Evolutionary conservation across 768 basidiomycete species (phyloP).

Genomic region (Kwoniella sp.): DNA sequence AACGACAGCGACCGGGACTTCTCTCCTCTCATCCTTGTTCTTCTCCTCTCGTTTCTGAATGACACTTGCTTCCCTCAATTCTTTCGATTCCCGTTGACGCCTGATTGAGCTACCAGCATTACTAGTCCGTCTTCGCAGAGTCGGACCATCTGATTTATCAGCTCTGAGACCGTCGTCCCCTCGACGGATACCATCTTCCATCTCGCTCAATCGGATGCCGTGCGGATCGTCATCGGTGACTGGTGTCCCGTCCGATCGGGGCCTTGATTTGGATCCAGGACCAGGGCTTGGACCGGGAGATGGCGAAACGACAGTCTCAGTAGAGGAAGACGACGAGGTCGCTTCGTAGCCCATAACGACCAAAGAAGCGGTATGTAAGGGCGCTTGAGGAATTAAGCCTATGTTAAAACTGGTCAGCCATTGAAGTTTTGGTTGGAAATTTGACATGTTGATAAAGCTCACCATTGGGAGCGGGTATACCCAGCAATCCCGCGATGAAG

Average conservation of each 20-base stretch:
- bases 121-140: constrained; percentile 12
- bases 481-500: constrained; percentile 64
- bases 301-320: constrained; percentile 13
- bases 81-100: not conserved
- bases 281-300: too few relatives aligned
- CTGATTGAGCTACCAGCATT: constrained; percentile 2
- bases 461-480: constrained; percentile 54
- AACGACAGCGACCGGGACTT: constrained; percentile 66
- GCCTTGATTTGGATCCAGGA: constrained; percentile 5
- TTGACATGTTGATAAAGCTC: too few relatives aligned
- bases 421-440: not conserved
- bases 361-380: constrained; percentile 86
- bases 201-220: constrained; percentile 22
- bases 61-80: not conserved
- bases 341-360: constrained; percentile 64
- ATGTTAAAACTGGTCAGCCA: constrained; percentile 4
- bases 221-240: constrained; percentile 6
- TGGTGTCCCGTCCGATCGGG: constrained; percentile 2
- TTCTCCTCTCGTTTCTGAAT: constrained; percentile 22
- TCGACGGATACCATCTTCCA: constrained; percentile 28
- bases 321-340: constrained; percentile 26
- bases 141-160: not conserved
- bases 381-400: constrained; percentile 66
- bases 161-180: not conserved
- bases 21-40: constrained; percentile 35